Evolutionary conservation across 768 basidiomycete genomes (phyloP), one percentile per base, ranked within the genome.

Genomic region (Trametes punicea): DNA sequence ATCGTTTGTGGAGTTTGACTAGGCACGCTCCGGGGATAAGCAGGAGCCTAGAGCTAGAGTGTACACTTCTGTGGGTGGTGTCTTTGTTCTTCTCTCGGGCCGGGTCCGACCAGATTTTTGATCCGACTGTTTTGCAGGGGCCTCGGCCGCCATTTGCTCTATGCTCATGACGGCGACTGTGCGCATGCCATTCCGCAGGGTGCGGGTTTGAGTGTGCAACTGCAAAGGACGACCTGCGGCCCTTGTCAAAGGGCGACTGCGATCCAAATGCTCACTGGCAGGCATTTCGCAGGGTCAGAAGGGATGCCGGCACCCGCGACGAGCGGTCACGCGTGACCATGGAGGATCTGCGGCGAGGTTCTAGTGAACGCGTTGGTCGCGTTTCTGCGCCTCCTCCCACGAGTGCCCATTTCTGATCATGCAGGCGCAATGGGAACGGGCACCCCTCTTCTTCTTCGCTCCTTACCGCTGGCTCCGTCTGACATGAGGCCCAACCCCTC

Each of bases 311-410:
- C 49, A 51, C 20, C 18, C 21, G 29, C 16, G 45, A 16, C 27
- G 30, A 26, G 10, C 45, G 29, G 51, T 42, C 29, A 49, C 46
- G 23, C 31, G 34, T 46, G 39, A 53, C 51, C 45, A 27, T 29
- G 34, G 29, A 59, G 18, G 40, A 41, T 41, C 40, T 41, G 40
- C 40, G n/a, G 11, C 21, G 40, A 27, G 39, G 54, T 55, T 60
- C 59, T 55, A 29, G 42, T 40, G 59, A 60, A 60, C 51, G 59
- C 59, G 52, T 52, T 36, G 36, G 15, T 50, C 50, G 59, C 54
- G 59, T 52, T 60, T 46, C 29, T 29, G 51, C 11, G 38, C n/a
- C 15, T 15, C 16, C 46, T 41, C 46, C 30, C 56, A 47, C 46
- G 51, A 29, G 45, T 58, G 46, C 36, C 44, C 46, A 46, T 42